Conservation (phyloP, 441 rosid species). For the Eutrema salsugineum region DNA sequence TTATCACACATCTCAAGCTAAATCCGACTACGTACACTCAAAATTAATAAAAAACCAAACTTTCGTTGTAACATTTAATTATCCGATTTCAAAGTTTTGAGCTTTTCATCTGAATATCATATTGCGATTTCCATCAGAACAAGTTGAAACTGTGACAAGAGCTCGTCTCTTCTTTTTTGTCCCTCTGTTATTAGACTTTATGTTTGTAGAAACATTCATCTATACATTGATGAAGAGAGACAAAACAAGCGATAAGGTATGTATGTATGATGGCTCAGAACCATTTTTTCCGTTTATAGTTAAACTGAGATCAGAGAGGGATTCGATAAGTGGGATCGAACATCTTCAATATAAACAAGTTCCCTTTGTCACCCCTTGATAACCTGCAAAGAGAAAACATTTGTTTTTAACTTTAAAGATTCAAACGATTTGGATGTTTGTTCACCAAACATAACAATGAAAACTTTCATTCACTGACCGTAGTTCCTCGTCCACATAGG, state of each 20-base stretch:
- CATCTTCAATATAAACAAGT: constrained; percentile 71
- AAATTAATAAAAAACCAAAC: neutral
- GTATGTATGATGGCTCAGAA: neutral
- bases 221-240: constrained; percentile 11
- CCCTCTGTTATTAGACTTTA: neutral
- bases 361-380: constrained; percentile 88
- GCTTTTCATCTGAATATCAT: neutral
- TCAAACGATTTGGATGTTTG: neutral
- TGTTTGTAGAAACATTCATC: constrained; percentile 13
- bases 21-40: accelerated
- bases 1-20: neutral
- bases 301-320: constrained; percentile 1
- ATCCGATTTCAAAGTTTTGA: neutral
- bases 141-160: neutral
- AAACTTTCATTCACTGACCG: constrained; percentile 41
- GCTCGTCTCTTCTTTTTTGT: neutral
- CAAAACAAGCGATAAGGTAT: neutral
- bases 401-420: neutral
- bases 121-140: neutral
- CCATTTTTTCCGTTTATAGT: neutral
- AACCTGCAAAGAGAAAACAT: constrained; percentile 38
- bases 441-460: neutral
- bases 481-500: constrained; percentile 85
- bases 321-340: constrained; percentile 77
- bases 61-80: neutral